Evolutionary conservation across 805 yeast genomes (phyloP), one percentile per base, ranked within the genome.

Genomic region (Blastobotrys americana): DNA sequence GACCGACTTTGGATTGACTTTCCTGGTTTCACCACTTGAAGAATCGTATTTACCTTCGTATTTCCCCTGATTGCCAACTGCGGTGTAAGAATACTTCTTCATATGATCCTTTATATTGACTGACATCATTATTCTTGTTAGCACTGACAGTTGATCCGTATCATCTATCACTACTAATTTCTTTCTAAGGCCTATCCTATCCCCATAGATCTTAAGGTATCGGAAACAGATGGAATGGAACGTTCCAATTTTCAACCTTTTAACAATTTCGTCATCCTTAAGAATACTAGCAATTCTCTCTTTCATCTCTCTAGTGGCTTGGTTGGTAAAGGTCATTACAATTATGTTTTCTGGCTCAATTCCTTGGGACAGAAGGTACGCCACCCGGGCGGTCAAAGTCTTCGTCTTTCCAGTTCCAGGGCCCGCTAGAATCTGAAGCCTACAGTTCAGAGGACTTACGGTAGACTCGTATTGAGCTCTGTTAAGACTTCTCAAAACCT

Each of bases 251-350:
- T 80, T 63, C 17, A 90, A 61, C 0, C 47, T 33, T 39, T 70
- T 69, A 2, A 69, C 51, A 28, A 69, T 63, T 1, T 67, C 57
- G 2, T 49, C 41, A 13, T 45, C 52, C n/a, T 46, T 56, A 3
- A 56, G 41, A 16, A 53, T 16, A 2, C n/a, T n/a, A 4, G 44
- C 47, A 19, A 90, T 63, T 35, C 97, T 69, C 25, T 77, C 82
- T 9, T 68, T 64, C 84, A 90, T 81, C 64, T 90, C 97, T 42
- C 70, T 74, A 1, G 97, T 94, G 0, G 98, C 97, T 55, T 84
- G 85, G 55, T 85, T 84, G 9, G 97, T 90, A 66, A 90, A 90
- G 0, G 97, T 89, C 4, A 96, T 86, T 17, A 89, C 93, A 1
- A 90, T 74, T 16, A 93, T 72, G 39, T 73, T 65, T 27, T 70